Evolutionary conservation across 129 eudicot genomes (phyloP), one percentile per base, ranked within the genome.

Genomic region (Solidago caesia): DNA sequence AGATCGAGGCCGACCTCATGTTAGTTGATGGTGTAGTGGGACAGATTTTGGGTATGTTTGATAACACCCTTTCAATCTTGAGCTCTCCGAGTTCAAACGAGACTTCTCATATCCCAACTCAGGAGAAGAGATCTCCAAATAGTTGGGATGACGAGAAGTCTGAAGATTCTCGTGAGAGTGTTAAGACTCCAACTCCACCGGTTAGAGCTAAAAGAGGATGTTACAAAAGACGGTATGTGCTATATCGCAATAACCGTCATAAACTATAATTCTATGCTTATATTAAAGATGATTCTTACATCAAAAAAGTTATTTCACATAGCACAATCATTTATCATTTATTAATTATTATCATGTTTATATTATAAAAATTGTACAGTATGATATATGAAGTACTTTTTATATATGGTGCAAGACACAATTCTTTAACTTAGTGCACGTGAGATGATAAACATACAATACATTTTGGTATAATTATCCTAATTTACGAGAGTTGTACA

Each of bases 181-280:
- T 69, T 62, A 80, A 79, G 75, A 75, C 69, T 21, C 10, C 4
- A 13, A 33, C 39, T 3, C 6, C 64, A 7, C 66, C 68, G 0
- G 0, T 48, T 2, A 89, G 85, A 62, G 81, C 77, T 29, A 84
- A 86, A 53, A 85, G 92, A 64, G 94, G 91, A 7, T 84, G 89
- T 74, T 85, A 85, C 67, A 80, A 90, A 68, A 87, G 89, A 82
- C 83, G 88, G 96, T 90, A 80, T 16, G 10, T 65, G 56, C 39
- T 41, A 41, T 44, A 41, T 52, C 4, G 2, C 13, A 39, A 5
- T 49, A 26, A 21, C 25, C 10, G 39, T 77, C 33, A 25, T 53
- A 2, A 39, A 12, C 15, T 64, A 26, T 71, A 8, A 42, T 29
- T 2, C 3, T 33, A 33, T 21, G 39, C 39, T 33, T 33, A 33